Percentiles rank a stretch among this genome's conserved stretches.
phyloP scores from a whole-genome alignment of 805 yeast genomes.

The Sporopachydermia quercuum region DNA sequence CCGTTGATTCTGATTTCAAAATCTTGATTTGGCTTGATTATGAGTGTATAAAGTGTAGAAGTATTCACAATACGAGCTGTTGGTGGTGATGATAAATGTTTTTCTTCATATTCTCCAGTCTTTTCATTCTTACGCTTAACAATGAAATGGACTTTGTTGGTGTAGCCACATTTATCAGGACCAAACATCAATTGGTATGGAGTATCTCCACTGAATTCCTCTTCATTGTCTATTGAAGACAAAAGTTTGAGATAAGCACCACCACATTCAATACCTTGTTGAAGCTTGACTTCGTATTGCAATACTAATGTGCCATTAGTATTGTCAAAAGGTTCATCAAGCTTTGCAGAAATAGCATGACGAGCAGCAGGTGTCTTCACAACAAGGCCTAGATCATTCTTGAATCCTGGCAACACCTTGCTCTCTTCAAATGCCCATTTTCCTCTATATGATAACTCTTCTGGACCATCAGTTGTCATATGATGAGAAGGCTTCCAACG shows the following conservation, averaged over 20 bases:
- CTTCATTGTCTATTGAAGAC: slow-evolving; percentile 24
- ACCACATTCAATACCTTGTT: slow-evolving; percentile 68
- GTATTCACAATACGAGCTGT: slow-evolving; percentile 42
- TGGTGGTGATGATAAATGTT: slow-evolving; percentile 55
- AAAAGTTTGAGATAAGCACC: slow-evolving; percentile 81
- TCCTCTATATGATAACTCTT: slow-evolving; percentile 49
- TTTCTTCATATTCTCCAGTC: slow-evolving; percentile 48
- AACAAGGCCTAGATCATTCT: slow-evolving; percentile 62
- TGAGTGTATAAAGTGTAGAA: slow-evolving; percentile 61
- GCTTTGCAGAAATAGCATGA: slow-evolving; percentile 61
- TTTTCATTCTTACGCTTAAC: slow-evolving; percentile 40
- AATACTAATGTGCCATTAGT: slow-evolving; percentile 54
- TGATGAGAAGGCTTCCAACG: slow-evolving; percentile 49
- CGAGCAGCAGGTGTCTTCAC: slow-evolving; percentile 63
- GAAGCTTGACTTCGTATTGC: slow-evolving; percentile 82
- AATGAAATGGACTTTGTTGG: slow-evolving; percentile 70
- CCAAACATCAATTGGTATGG: slow-evolving; percentile 88
- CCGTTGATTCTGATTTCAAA: slow-evolving; percentile 81
- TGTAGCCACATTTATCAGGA: slow-evolving; percentile 78
- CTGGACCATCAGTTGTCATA: slow-evolving; percentile 27
- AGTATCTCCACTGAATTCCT: slow-evolving; percentile 45
- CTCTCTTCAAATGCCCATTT: slow-evolving; percentile 65
- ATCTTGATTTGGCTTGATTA: slow-evolving; percentile 47
- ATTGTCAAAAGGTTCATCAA: slow-evolving; percentile 45
- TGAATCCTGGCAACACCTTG: slow-evolving; percentile 38